A percentile compares a stretch with the other conserved stretches of the same genome.
phyloP scores from a whole-genome alignment of 2,329 filamentous ascomycete species.

The Alternaria arbusti region DNA sequence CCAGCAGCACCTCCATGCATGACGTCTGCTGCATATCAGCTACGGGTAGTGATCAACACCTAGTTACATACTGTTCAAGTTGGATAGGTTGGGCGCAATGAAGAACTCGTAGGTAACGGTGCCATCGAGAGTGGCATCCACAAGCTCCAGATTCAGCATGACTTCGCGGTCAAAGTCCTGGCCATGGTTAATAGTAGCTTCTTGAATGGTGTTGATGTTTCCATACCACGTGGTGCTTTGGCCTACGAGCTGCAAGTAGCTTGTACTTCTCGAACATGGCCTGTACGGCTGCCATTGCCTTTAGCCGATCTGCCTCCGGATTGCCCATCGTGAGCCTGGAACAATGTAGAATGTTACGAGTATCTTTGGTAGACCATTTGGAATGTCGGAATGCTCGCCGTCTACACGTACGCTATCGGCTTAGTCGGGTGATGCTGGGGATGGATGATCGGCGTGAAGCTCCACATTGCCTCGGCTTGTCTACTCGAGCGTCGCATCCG shows the following conservation, averaged over 20 bases:
- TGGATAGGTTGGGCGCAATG: conserved; percentile 47
- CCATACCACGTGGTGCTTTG: conserved; percentile 41
- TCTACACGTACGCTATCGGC: not conserved
- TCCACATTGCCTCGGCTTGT: conserved; percentile 13
- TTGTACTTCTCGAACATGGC: conserved; percentile 48
- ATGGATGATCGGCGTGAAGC: conserved; percentile 6
- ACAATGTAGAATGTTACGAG: not conserved
- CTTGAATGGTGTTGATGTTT: not conserved
- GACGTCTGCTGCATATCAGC: conserved; percentile 39
- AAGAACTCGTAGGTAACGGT: conserved; percentile 43
- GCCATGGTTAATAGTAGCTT: not conserved
- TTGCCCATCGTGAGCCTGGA: conserved; percentile 27
- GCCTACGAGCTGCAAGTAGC: conserved; percentile 38
- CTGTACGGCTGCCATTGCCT: conserved; percentile 46
- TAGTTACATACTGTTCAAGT: conserved; percentile 42
- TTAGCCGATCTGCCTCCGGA: conserved; percentile 30
- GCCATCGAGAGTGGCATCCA: conserved; percentile 47
- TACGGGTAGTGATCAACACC: not conserved
- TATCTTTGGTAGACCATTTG: not conserved
- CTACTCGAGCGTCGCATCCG: not conserved
- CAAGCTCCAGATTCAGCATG: conserved; percentile 46
- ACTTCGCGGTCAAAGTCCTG: conserved; percentile 49
- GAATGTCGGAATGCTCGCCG: not conserved
- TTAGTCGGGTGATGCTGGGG: not conserved
- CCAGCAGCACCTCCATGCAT: conserved; percentile 51